Base-by-base conservation (phyloP, 768 basidiomycete species). In the Lanmaoa pseudosensibilis region DNA sequence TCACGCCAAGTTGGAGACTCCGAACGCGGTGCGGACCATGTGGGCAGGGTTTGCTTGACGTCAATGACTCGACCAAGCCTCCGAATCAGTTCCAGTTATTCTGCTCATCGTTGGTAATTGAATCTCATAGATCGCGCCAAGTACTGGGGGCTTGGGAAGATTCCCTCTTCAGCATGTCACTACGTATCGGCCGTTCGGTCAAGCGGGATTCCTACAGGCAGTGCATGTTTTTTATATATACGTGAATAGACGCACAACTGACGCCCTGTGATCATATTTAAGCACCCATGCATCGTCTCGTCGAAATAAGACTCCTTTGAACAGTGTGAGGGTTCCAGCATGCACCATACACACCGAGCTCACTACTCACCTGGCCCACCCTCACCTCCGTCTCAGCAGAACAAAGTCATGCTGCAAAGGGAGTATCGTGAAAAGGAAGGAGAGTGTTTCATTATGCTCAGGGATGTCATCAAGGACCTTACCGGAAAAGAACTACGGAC, bases 391-490 rank as follows among this genome's bases (percentile, higher is more conserved):
- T 13, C 58, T 13, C 62, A 46, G 25, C 67, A 50, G 16, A 58
- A 21, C 38, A 69, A 62, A 37, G 56, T 40, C 8, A 15, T 25
- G 4, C 19, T 34, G 45, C 68, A 69, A 25, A 58, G 49, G 50
- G 57, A 50, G 21, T 69, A 69, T 37, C 65, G 67, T 6, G 65
- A 65, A 44, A 65, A 47, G 40, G 68, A 69, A n/a, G 36, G 30
- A 5, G 65, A 59, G 9, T 46, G 51, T 44, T 62, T 69, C 21
- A 50, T 50, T 13, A 27, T 5, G 11, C 69, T 69, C 15, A 59
- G 67, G 3, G 45, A 50, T 4, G 32, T 49, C 19, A 61, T 69
- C 33, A 56, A 41, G 39, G 40, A 38, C 3, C 46, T 65, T 32
- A 67, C 60, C 1, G 52, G 56, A 18, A 46, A 54, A 32, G 57